These are phyloP conservation scores for Malassezia arunalokei DNA, from an alignment of 1,284 basidiomycete species.

Conservation along the genomic window DNA sequence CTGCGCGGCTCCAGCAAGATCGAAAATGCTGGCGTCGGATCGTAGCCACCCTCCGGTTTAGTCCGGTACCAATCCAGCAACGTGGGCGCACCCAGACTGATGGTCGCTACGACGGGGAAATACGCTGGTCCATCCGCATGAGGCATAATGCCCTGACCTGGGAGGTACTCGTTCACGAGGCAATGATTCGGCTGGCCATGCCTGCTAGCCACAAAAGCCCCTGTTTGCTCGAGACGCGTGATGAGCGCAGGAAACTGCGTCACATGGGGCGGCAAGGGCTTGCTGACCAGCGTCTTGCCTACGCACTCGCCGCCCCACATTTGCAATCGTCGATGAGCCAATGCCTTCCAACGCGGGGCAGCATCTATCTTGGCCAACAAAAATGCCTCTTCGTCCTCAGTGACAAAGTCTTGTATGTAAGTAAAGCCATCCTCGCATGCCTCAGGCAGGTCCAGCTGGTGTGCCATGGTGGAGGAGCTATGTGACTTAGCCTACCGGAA, in stretches of 20 bases:
- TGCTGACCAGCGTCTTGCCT: slow-evolving; percentile 54
- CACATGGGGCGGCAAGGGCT: slow-evolving; percentile 58
- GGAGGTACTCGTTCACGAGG: slow-evolving; percentile 56
- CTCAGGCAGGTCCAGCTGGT: background rate
- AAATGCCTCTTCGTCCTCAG: slow-evolving; percentile 62
- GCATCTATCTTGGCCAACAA: slow-evolving; percentile 65
- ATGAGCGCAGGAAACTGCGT: slow-evolving; percentile 59
- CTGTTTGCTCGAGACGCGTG: slow-evolving; percentile 54
- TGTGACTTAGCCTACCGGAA: background rate
- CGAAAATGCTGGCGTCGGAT: slow-evolving; percentile 31
- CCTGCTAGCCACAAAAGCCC: slow-evolving; percentile 55
- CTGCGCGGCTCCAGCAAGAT: slow-evolving; percentile 40
- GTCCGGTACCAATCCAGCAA: slow-evolving; percentile 64
- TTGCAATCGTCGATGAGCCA: slow-evolving; percentile 60
- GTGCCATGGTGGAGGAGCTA: background rate
- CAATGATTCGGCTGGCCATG: slow-evolving; percentile 69
- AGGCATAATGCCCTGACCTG: slow-evolving; percentile 77
- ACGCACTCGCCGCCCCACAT: slow-evolving; percentile 56
- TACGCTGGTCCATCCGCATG: slow-evolving; percentile 87
- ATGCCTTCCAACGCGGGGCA: slow-evolving; percentile 71
- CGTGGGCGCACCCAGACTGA: slow-evolving; percentile 71
- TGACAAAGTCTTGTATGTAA: slow-evolving; percentile 64
- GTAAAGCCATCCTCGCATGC: slow-evolving; percentile 20
- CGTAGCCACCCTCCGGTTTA: slow-evolving; percentile 27
- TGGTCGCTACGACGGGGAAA: slow-evolving; percentile 72